Base-by-base conservation (phyloP, 257 asterid genomes). In the Scutellaria galericulata region DNA sequence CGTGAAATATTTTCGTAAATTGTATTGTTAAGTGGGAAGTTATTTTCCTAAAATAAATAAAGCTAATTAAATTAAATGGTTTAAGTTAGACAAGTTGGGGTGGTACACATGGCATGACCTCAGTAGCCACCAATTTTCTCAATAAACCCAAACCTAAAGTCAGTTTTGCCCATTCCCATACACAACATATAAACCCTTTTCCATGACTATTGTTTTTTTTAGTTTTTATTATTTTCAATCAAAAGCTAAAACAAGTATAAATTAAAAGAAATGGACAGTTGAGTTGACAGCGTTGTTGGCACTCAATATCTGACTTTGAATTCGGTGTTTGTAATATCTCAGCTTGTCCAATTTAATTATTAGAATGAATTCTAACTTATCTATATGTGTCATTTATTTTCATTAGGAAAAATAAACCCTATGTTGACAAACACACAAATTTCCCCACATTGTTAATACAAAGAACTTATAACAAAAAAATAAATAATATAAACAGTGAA, bases 61-160 rank as follows among this genome's bases (percentile, higher is more conserved):
- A 4, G 37, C 4, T 2, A 31, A 31, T 2, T 3, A 31, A 31
- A 31, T 31, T 3, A 31, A 31, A 31, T 2, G 59, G 46, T 18
- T 70, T 70, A 42, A 61, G 75, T 46, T 37, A 71, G 58, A 61
- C 69, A 61, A 60, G 76, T 71, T 71, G 76, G 76, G 27, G 52
- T 48, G 7, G 12, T 1, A 72, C 54, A 60, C 22, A 60, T 61
- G 62, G 62, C 69, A 47, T 59, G 74, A 12, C 39, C 39, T 56
- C 7, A 8, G 35, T 59, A 47, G 68, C 0, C 41, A 70, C 61
- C 63, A 48, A 50, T 60, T 72, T 50, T 61, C 56, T 46, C 65
- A 59, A 41, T 45, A 57, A 69, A 69, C 56, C 66, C 66, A 42
- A 66, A 7, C 7, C 72, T 22, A 57, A 57, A 57, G 44, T 27